Evolutionary conservation across 2,329 filamentous ascomycete genomes (phyloP).

Genomic region (Ophiobolus disseminans): DNA sequence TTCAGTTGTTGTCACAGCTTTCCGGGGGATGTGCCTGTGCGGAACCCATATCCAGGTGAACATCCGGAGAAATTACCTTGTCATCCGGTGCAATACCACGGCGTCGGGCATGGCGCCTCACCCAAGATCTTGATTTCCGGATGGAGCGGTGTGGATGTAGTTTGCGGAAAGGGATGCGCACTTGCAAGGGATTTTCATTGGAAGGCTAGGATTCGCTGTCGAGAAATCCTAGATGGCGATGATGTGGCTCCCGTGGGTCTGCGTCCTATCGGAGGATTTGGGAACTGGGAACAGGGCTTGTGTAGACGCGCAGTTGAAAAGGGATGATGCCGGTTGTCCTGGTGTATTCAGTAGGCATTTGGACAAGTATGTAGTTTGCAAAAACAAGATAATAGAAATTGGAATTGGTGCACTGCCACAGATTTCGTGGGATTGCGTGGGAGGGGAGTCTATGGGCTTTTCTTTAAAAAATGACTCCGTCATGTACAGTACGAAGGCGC

Average conservation of each 20-base stretch:
- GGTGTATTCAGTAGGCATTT: no score
- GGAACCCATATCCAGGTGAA: not conserved
- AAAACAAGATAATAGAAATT: no score
- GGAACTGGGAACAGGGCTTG: not conserved
- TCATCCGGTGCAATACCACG: not conserved
- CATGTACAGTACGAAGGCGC: no score
- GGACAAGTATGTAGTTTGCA: no score
- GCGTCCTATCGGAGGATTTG: not conserved
- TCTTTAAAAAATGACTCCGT: no score
- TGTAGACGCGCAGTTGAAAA: not conserved
- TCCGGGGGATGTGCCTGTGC: not conserved
- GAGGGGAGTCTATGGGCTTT: no score
- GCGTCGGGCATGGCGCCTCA: not conserved
- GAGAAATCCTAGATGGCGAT: not conserved
- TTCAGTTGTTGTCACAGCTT: not conserved
- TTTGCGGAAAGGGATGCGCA: not conserved
- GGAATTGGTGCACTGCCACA: conserved; percentile 14
- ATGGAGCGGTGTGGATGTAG: not conserved
- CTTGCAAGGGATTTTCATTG: not conserved
- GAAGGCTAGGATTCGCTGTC: not conserved
- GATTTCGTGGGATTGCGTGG: not conserved
- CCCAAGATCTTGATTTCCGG: not conserved
- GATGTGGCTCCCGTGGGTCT: conserved; percentile 1
- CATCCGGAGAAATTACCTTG: not conserved
- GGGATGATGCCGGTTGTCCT: not conserved